A percentile compares a stretch with the other conserved stretches of the same genome.
Conservation (phyloP, 176 grass and related monocot species). For the Ensete ventricosum region DNA sequence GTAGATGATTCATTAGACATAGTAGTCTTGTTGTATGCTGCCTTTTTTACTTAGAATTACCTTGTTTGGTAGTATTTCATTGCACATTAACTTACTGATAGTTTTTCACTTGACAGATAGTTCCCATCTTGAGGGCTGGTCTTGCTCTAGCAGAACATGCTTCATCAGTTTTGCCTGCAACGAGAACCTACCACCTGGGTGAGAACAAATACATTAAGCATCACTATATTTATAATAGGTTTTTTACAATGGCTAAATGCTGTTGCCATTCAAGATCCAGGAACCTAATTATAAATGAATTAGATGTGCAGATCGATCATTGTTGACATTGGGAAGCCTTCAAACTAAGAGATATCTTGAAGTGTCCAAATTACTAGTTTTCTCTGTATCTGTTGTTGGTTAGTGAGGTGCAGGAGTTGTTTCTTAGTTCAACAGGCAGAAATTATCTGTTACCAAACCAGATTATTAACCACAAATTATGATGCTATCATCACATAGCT, state of each 20-base stretch:
- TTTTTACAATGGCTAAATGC: background rate
- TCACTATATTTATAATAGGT: background rate
- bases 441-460: background rate
- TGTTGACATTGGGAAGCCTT: background rate
- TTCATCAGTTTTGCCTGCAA: slow-evolving; percentile 68
- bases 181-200: slow-evolving; percentile 93
- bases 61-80: background rate
- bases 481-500: background rate
- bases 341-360: background rate
- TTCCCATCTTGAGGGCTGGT: slow-evolving; percentile 94
- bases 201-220: slow-evolving; percentile 8
- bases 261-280: background rate
- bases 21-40: background rate
- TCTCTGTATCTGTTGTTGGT: background rate
- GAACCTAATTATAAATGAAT: background rate
- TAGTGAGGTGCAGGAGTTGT: background rate
- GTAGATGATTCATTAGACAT: background rate
- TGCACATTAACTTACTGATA: background rate
- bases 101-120: slow-evolving; percentile 44
- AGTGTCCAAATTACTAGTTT: background rate
- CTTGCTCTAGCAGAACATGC: slow-evolving; percentile 83
- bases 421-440: background rate
- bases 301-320: background rate
- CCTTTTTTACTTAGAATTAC: background rate
- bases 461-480: background rate